Base-by-base conservation (phyloP, 192 early-diverging fungal genomes). In the Helicostylum pulchrum region DNA sequence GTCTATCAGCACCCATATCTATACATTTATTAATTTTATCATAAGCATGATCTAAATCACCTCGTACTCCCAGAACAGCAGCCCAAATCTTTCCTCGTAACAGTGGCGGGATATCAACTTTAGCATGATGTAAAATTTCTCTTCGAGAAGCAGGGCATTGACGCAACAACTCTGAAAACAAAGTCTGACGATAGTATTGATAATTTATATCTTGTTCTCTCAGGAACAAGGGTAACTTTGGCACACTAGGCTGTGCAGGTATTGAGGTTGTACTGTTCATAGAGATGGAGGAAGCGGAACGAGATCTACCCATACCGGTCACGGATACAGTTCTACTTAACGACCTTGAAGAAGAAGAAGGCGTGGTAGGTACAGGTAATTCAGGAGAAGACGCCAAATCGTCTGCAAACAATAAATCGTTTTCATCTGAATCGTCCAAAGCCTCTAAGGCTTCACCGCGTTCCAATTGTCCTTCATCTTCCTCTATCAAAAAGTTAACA, bases 81-180 rank as follows among this genome's bases (percentile, higher is more conserved):
- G 88, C 85, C 88, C 88, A 90, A 2, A 90, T 71, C 62, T 77
- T 79, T 17, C 84, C 85, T 6, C 88, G 80, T 31, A 88, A 52
- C 8, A 86, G 60, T 2, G 85, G 83, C 31, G 82, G 82, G 45
- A 87, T 83, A 50, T 87, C 85, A 2, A 81, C 74, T 55, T 81
- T 83, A 21, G 83, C 80, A 54, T 87, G 83, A 61, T 82, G 77
- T 50, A 81, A 57, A 43, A 85, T 81, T 49, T 85, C 84, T 20
- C 76, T 65, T 20, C 71, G 62, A 0, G 84, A 83, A 11, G 80
- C 74, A 5, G 87, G 87, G 47, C 83, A 86, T 68, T 85, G 73
- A 14, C 67, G 71, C 17, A 89, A 62, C 12, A 87, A 64, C 19
- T 76, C 72, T 14, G 78, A 77, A 52, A 87, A 89, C 50, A 84